Conservation (phyloP, 2,329 filamentous ascomycete species). For the Colletotrichum tropicicola region DNA sequence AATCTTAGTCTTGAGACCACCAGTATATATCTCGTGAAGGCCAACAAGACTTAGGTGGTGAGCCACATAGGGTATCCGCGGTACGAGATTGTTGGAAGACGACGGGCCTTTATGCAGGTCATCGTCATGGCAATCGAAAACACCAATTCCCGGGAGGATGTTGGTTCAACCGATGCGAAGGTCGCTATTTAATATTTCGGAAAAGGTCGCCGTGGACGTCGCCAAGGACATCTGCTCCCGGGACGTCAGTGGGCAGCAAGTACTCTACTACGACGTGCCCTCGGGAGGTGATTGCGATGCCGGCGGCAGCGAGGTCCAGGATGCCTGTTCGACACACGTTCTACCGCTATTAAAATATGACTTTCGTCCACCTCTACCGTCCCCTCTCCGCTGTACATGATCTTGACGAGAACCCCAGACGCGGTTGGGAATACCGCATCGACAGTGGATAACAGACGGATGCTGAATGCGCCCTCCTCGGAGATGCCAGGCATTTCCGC, state of each 20-base stretch:
- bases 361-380: constrained; percentile 44
- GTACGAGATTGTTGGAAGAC: constrained; percentile 46
- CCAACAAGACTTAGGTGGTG: constrained; percentile 63
- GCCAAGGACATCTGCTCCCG: constrained; percentile 57
- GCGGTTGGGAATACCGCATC: constrained; percentile 34
- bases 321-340: constrained; percentile 58
- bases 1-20: constrained; percentile 46
- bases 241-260: constrained; percentile 51
- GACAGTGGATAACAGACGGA: constrained; percentile 48
- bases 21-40: constrained; percentile 50
- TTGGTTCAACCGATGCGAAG: constrained; percentile 60
- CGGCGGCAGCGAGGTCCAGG: constrained; percentile 50
- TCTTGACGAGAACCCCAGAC: constrained; percentile 30
- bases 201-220: constrained; percentile 64
- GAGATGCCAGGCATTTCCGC: constrained; percentile 55
- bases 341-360: constrained; percentile 60
- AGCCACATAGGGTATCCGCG: constrained; percentile 62
- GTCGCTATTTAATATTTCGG: constrained; percentile 66
- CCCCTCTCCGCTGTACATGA: constrained; percentile 25
- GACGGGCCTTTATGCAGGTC: constrained; percentile 33
- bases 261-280: constrained; percentile 56
- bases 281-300: constrained; percentile 47
- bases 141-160: constrained; percentile 42
- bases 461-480: constrained; percentile 52
- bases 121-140: constrained; percentile 36